Conservation (phyloP, 768 basidiomycete species). For the Gloeostereum incarnatum region DNA sequence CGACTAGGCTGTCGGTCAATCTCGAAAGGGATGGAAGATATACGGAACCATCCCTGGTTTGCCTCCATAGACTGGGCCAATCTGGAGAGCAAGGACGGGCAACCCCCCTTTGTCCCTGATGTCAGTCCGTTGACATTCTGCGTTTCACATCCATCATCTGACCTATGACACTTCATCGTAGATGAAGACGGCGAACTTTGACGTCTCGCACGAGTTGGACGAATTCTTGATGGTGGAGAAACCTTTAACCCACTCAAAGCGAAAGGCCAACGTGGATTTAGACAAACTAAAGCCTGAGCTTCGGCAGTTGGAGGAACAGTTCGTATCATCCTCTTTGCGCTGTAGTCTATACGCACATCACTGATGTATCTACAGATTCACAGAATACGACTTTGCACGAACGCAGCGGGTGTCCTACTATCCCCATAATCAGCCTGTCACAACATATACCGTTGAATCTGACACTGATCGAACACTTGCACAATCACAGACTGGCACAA, state of each 20-base stretch:
- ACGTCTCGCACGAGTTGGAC: conserved; percentile 94
- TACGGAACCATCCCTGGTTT: conserved; percentile 86
- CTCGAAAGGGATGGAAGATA: conserved; percentile 65
- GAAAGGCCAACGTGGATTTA: conserved; percentile 79
- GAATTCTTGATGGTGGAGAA: conserved; percentile 97
- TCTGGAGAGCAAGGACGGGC: conserved; percentile 57
- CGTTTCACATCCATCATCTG: neutral
- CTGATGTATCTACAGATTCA: conserved; percentile 49
- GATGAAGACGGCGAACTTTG: conserved; percentile 98
- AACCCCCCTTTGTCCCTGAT: conserved; percentile 87
- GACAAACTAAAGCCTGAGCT: conserved; percentile 89
- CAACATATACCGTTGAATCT: conserved; percentile 26
- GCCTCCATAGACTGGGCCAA: conserved; percentile 69
- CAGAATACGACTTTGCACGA: conserved; percentile 74
- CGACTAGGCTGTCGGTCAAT: conserved; percentile 75
- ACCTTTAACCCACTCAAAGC: conserved; percentile 89
- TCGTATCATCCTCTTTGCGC: conserved; percentile 17
- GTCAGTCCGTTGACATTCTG: conserved; percentile 38
- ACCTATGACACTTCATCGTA: conserved; percentile 20
- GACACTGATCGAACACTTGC: conserved; percentile 33
- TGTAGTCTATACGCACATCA: conserved; percentile 3
- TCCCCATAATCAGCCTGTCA: conserved; percentile 63
- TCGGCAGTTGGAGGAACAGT: conserved; percentile 91
- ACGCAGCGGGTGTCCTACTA: conserved; percentile 79
- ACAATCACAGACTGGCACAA: conserved; percentile 30